Evolutionary conservation across 116 monocot genomes (phyloP).

Genomic region (Thalassia testudinum): DNA sequence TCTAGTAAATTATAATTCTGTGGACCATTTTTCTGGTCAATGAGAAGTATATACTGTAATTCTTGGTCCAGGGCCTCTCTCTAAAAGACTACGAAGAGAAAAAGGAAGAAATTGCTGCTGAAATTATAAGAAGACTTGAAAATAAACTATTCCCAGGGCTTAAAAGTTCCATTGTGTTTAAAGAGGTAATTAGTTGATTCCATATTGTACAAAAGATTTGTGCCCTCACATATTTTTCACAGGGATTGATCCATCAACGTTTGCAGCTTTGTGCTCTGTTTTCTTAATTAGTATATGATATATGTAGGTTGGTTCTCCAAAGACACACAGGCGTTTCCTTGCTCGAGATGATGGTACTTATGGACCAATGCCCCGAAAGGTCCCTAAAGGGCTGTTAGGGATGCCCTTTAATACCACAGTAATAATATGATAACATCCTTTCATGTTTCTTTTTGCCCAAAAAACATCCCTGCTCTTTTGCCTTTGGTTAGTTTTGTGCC

Average conservation of each 20-base stretch:
- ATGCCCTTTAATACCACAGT: conserved; percentile 99
- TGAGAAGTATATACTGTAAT: background rate
- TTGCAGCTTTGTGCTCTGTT: no score
- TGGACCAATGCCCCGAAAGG: conserved; percentile 78
- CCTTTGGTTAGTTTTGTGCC: no score
- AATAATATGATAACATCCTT: background rate
- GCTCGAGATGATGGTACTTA: conserved; percentile 85
- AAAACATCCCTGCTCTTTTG: no score
- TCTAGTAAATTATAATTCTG: no score
- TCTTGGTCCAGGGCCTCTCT: conserved; percentile 38
- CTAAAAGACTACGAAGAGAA: conserved; percentile 63
- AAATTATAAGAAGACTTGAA: conserved; percentile 83
- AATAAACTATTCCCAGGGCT: conserved; percentile 86
- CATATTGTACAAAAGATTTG: no score
- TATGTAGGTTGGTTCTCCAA: conserved; percentile 72
- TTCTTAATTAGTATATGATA: no score
- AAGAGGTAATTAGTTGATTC: conserved; percentile 46
- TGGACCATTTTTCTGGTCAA: background rate
- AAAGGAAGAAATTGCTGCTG: conserved; percentile 58
- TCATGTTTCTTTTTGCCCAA: no score
- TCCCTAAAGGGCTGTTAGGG: conserved; percentile 84
- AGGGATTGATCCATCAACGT: no score
- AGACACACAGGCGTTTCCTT: conserved; percentile 85
- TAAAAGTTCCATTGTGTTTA: conserved; percentile 58
- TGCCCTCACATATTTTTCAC: no score